phyloP scores from a whole-genome alignment of 2,329 filamentous ascomycete genomes.

The Hypocreales sp. region DNA sequence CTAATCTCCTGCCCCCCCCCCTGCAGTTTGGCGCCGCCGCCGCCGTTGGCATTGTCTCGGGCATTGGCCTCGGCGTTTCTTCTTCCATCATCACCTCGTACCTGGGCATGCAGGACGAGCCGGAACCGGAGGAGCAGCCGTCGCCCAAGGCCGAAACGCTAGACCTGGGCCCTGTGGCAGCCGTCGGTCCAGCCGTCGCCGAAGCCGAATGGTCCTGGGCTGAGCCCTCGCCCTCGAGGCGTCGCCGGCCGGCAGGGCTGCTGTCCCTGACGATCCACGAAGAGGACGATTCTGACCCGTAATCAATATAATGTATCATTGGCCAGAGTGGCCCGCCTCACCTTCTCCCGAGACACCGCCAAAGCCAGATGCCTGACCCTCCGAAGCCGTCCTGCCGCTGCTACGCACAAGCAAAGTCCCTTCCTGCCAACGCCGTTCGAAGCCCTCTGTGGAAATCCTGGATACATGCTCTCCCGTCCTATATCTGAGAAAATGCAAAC shows the following conservation, averaged over 20 bases:
- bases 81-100: slow-evolving; percentile 38
- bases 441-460: too few species aligned
- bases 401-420: background rate
- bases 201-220: slow-evolving; percentile 23
- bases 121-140: slow-evolving; percentile 3
- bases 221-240: slow-evolving; percentile 19
- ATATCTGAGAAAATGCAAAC: too few species aligned
- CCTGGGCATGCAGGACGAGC: slow-evolving; percentile 25
- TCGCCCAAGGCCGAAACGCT: slow-evolving; percentile 4
- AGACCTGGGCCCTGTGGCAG: too few species aligned
- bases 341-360: too few species aligned
- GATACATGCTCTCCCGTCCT: too few species aligned
- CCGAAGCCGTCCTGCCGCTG: background rate
- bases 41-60: slow-evolving; percentile 49
- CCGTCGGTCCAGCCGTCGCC: slow-evolving; percentile 14
- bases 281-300: slow-evolving; percentile 46
- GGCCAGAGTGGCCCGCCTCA: too few species aligned
- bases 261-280: slow-evolving; percentile 55
- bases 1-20: too few species aligned
- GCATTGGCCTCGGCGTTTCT: slow-evolving; percentile 40
- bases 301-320: slow-evolving; percentile 1
- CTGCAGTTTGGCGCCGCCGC: slow-evolving; percentile 45
- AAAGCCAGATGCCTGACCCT: background rate
- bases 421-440: too few species aligned
- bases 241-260: slow-evolving; percentile 30